Conservation (phyloP, 2,329 filamentous ascomycete genomes). For the Leptographium procerum region DNA sequence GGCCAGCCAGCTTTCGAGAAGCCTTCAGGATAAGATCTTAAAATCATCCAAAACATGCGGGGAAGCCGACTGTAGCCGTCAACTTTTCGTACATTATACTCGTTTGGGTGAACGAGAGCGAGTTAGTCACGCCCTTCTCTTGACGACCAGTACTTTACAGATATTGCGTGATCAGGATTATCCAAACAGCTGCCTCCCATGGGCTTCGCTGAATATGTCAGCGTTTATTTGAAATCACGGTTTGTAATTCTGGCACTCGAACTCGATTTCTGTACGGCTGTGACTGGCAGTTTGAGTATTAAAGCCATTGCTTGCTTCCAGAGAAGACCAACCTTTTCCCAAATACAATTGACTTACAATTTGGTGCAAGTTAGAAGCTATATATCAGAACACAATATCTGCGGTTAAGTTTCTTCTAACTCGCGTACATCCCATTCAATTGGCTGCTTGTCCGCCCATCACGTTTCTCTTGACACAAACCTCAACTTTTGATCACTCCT, state of each 20-base stretch:
- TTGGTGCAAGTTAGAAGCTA: no score
- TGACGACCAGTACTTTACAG: neutral
- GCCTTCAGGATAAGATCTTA: neutral
- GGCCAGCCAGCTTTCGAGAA: neutral
- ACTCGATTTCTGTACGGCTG: neutral
- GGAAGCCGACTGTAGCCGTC: neutral
- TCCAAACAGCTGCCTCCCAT: neutral
- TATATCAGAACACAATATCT: neutral
- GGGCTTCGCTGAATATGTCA: neutral
- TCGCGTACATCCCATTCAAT: neutral
- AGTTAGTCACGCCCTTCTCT: neutral
- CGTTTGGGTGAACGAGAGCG: neutral
- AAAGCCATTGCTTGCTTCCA: neutral
- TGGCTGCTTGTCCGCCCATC: neutral
- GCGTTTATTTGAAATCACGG: neutral
- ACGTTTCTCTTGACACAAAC: neutral
- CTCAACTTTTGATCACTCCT: neutral
- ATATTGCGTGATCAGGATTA: neutral
- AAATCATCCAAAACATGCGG: no score
- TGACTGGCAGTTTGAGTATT: neutral
- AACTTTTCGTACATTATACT: neutral
- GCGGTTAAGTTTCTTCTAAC: neutral
- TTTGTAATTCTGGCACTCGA: neutral
- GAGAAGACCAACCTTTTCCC: no score
- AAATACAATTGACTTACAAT: neutral